Percentiles rank a stretch among this genome's conserved stretches.
Conservation (phyloP, 2,329 filamentous ascomycete species). For the Ascochyta lentis region DNA sequence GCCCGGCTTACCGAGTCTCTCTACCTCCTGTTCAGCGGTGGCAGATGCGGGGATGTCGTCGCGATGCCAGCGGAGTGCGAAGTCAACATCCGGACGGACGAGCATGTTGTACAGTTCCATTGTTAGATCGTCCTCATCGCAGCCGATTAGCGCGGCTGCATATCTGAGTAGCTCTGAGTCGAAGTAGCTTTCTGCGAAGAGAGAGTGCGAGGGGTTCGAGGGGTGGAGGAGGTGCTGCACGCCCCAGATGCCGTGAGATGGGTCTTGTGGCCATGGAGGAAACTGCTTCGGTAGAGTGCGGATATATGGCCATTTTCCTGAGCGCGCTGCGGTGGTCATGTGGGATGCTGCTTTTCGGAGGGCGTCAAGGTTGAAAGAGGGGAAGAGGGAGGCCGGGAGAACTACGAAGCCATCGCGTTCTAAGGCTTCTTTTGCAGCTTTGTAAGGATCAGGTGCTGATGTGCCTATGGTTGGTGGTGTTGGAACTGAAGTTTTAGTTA, state of each 20-base stretch:
- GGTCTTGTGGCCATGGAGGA: conserved; percentile 76
- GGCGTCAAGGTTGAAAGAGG: conserved; percentile 55
- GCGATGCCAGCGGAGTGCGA: conserved; percentile 82
- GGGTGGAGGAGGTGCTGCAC: conserved; percentile 86
- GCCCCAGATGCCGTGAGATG: conserved; percentile 78
- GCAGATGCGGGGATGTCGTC: conserved; percentile 79
- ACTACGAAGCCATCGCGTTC: conserved; percentile 77
- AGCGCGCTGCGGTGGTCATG: conserved; percentile 67
- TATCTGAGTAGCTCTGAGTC: conserved; percentile 67
- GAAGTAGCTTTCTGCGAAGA: conserved; percentile 77
- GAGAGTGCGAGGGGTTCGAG: conserved; percentile 64
- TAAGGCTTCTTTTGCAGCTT: conserved; percentile 60
- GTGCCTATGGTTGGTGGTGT: neutral
- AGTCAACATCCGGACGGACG: conserved; percentile 73
- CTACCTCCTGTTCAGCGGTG: conserved; percentile 69
- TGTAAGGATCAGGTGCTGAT: conserved; percentile 30
- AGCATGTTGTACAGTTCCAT: conserved; percentile 92
- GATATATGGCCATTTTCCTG: conserved; percentile 80
- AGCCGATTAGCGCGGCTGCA: conserved; percentile 68
- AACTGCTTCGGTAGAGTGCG: conserved; percentile 90
- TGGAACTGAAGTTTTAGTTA: neutral
- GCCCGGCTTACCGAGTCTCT: conserved; percentile 65
- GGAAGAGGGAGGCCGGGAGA: conserved; percentile 68
- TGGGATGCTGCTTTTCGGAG: conserved; percentile 67
- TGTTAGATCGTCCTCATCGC: conserved; percentile 65